A percentile compares a stretch with the other conserved stretches of the same genome.
Conservation (phyloP, 768 basidiomycete genomes). For the Cystofilobasidium bisporidii region DNA sequence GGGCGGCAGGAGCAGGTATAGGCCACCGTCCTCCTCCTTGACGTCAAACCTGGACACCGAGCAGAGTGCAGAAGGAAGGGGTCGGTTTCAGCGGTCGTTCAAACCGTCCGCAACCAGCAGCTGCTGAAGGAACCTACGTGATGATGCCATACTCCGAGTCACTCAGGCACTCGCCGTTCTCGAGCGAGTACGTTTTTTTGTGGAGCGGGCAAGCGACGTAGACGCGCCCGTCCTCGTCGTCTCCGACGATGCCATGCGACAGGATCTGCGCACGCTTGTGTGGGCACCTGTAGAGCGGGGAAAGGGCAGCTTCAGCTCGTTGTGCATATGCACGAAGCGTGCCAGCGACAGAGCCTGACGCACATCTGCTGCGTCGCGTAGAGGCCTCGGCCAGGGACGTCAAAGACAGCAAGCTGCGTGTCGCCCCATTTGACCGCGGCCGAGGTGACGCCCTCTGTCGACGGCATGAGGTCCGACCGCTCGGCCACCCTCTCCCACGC, state of each 20-base stretch:
- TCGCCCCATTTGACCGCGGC: conserved; percentile 32
- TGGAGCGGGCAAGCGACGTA: conserved; percentile 50
- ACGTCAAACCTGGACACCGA: conserved; percentile 56
- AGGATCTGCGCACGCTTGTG: conserved; percentile 55
- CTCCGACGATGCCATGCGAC: conserved; percentile 56
- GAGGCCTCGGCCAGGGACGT: conserved; percentile 51
- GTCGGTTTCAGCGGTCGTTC: too few species aligned
- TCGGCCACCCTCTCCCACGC: conserved; percentile 50
- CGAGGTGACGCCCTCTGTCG: conserved; percentile 46
- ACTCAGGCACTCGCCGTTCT: conserved; percentile 52
- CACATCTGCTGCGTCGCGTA: conserved; percentile 62
- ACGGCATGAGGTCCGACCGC: conserved; percentile 47
- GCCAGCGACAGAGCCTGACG: not conserved
- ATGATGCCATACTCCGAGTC: conserved; percentile 48
- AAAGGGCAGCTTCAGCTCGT: too few species aligned
- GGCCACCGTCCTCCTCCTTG: conserved; percentile 43
- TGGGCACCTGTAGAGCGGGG: conserved; percentile 8
- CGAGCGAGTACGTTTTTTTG: conserved; percentile 56
- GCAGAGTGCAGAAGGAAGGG: too few species aligned
- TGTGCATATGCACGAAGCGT: too few species aligned
- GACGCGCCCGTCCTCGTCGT: conserved; percentile 50
- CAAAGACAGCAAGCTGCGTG: conserved; percentile 60
- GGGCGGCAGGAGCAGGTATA: conserved; percentile 52
- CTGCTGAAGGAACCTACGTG: conserved; percentile 6
- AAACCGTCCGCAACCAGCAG: not conserved